phyloP scores from a whole-genome alignment of 441 rosid genomes.

The Arabidopsis hybrid region DNA sequence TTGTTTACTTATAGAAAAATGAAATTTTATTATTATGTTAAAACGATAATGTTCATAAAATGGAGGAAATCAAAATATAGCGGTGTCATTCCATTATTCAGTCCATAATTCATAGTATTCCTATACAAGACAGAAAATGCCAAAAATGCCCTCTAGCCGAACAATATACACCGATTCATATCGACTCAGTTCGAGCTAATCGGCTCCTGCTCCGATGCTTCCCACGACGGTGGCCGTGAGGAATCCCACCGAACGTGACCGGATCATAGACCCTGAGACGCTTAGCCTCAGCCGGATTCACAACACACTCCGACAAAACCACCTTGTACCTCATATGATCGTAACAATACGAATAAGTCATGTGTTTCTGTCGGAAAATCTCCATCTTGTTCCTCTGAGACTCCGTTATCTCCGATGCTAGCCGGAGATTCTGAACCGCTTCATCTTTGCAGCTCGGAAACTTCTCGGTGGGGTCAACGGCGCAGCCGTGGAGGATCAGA shows the following conservation, averaged over 20 bases:
- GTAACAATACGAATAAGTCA: constrained; percentile 66
- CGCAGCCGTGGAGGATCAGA: constrained; percentile 78
- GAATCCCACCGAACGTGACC: constrained; percentile 75
- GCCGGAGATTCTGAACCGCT: constrained; percentile 21
- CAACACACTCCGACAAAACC: constrained; percentile 57
- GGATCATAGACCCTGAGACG: constrained; percentile 73
- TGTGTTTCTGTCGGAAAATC: constrained; percentile 52
- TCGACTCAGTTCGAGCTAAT: constrained; percentile 31
- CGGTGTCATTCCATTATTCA: constrained; percentile 8
- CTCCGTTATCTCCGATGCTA: constrained; percentile 32
- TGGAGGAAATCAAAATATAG: constrained; percentile 17
- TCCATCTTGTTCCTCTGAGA: constrained; percentile 51
- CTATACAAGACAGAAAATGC: constrained; percentile 46
- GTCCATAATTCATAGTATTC: constrained; percentile 19
- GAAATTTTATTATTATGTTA: neutral
- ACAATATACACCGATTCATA: constrained; percentile 30
- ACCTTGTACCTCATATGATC: constrained; percentile 54
- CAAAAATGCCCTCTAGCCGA: constrained; percentile 43
- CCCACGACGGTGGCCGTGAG: constrained; percentile 50
- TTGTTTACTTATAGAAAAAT: too few relatives aligned
- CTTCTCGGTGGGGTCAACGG: constrained; percentile 73
- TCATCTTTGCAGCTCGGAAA: constrained; percentile 44
- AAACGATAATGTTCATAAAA: neutral
- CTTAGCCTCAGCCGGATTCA: constrained; percentile 56
- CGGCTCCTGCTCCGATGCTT: constrained; percentile 59